Evolutionary conservation across 352 stramenopile species (phyloP).

Genomic region (Globisporangium perplexum): DNA sequence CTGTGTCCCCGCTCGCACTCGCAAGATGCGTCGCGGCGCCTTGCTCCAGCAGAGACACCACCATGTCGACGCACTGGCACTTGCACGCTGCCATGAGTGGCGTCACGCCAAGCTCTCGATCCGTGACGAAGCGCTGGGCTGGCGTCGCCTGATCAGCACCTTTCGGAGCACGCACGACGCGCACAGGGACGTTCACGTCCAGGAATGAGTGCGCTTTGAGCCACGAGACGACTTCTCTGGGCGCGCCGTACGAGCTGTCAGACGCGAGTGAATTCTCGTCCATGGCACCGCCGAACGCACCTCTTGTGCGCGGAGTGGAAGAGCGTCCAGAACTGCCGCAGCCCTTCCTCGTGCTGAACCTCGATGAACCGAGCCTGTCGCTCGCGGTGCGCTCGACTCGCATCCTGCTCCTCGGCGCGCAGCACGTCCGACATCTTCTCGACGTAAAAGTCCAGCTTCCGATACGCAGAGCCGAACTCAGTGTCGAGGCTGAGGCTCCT

Average conservation of each 20-base stretch:
- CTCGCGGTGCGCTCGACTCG: constrained; percentile 20
- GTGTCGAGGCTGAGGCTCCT: constrained; percentile 9
- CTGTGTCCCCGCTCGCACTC: constrained; percentile 64
- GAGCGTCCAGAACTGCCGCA: constrained; percentile 60
- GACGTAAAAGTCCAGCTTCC: constrained; percentile 47
- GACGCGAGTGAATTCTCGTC: background rate
- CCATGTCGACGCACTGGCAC: constrained; percentile 42
- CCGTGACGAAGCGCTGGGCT: constrained; percentile 6
- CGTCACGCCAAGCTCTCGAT: constrained; percentile 40
- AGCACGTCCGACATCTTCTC: constrained; percentile 33
- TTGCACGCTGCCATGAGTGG: constrained; percentile 69
- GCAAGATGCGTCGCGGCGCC: constrained; percentile 38
- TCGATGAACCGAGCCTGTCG: constrained; percentile 28
- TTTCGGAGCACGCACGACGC: background rate
- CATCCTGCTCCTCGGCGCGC: constrained; percentile 21
- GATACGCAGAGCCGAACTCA: constrained; percentile 14
- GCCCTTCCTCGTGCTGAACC: constrained; percentile 29
- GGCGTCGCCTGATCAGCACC: background rate
- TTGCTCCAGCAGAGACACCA: constrained; percentile 37
- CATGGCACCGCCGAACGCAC: constrained; percentile 8
- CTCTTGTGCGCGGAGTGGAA: constrained; percentile 28
- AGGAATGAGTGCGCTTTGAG: constrained; percentile 54
- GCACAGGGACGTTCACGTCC: constrained; percentile 62
- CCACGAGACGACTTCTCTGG: constrained; percentile 55
- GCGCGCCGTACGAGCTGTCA: background rate